Percentiles rank a stretch among this genome's conserved stretches.
Evolutionary conservation across 2,329 filamentous ascomycete genomes (phyloP).

Genomic region (Ceratocystis cubensis): DNA sequence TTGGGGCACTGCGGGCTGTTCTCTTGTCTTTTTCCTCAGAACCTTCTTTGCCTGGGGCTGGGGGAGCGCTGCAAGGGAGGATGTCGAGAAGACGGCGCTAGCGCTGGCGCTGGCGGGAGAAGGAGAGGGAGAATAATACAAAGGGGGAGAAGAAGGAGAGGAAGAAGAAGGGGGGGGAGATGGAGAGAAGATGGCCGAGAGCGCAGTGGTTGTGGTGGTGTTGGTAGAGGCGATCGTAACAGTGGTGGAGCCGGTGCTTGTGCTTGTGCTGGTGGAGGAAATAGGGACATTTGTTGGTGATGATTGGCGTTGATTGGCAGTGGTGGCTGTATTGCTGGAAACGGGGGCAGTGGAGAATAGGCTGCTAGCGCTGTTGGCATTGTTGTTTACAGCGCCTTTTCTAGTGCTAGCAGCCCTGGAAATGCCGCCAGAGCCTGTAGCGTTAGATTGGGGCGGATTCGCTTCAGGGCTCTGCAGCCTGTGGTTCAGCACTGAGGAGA

Average conservation of each 20-base stretch:
- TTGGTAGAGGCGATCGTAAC: neutral
- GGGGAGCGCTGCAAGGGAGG: slow-evolving; percentile 6
- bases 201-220: neutral
- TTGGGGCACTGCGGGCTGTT: neutral
- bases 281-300: slow-evolving; percentile 6
- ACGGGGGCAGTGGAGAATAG: too few relatives aligned
- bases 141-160: neutral
- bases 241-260: neutral
- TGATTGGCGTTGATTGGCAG: neutral
- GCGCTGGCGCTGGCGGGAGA: neutral
- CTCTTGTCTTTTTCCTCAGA: neutral
- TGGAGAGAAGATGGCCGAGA: neutral
- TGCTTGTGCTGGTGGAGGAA: neutral
- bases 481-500: neutral
- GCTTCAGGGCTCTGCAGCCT: slow-evolving; percentile 5
- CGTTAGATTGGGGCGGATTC: neutral
- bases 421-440: neutral
- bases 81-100: slow-evolving; percentile 1
- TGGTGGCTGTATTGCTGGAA: neutral
- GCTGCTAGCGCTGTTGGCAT: neutral
- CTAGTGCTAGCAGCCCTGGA: neutral
- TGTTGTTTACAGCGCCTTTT: neutral
- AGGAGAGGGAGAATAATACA: neutral
- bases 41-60: neutral
- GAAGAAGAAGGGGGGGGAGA: neutral